Percentiles rank a stretch among this genome's conserved stretches.
Evolutionary conservation across 2,329 filamentous ascomycete genomes (phyloP).

Genomic region (Ustilaginoidea virens): DNA sequence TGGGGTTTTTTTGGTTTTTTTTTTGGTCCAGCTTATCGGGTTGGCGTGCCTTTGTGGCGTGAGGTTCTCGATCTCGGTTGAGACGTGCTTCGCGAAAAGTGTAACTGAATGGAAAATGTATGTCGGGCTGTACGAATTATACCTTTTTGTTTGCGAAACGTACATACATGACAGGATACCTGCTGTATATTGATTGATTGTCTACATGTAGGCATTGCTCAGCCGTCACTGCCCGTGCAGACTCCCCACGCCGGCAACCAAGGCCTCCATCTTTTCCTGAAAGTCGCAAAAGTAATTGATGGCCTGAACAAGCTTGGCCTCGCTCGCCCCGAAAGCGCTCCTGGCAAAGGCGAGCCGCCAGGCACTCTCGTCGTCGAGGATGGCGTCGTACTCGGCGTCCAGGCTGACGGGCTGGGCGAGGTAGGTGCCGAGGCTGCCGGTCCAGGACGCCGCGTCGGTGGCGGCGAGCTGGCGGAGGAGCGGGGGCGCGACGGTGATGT

Average conservation of each 20-base stretch:
- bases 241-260: neutral
- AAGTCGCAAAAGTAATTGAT: constrained; percentile 43
- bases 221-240: neutral
- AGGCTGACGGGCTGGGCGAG: too few relatives aligned
- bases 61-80: too few relatives aligned
- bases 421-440: neutral
- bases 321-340: constrained; percentile 27
- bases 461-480: constrained; percentile 31
- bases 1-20: too few relatives aligned
- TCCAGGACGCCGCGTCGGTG: constrained; percentile 13
- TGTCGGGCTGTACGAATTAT: too few relatives aligned
- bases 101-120: too few relatives aligned
- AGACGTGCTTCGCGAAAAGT: too few relatives aligned
- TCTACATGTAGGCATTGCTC: too few relatives aligned
- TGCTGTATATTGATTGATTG: too few relatives aligned
- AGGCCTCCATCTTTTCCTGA: constrained; percentile 33
- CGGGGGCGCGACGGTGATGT: constrained; percentile 41
- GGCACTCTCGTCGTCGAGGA: constrained; percentile 23
- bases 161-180: too few relatives aligned
- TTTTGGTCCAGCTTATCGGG: too few relatives aligned
- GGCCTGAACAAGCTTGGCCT: constrained; percentile 36
- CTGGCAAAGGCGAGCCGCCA: constrained; percentile 36
- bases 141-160: too few relatives aligned
- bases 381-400: constrained; percentile 8
- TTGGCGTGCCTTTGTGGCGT: too few relatives aligned